These are phyloP conservation scores for Rheum nobile DNA, from an alignment of 148 eudicot species.

Conservation along the genomic window DNA sequence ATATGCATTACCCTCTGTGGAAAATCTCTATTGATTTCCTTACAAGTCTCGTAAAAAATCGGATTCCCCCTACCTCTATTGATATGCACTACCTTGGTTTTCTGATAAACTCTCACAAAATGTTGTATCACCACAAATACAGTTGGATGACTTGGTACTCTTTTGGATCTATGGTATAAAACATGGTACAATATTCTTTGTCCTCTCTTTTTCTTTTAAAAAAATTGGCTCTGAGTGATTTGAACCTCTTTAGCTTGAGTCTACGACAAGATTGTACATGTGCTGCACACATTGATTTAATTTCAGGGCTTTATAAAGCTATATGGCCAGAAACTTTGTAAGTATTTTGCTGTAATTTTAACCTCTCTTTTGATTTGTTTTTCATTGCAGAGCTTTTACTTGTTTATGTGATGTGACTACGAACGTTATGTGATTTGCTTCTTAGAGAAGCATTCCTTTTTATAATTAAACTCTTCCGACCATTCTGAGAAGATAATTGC, in stretches of 20 bases:
- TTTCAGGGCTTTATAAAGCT: conserved; percentile 47
- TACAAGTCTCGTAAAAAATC: not conserved
- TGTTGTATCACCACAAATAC: conserved; percentile 21
- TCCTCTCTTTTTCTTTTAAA: not conserved
- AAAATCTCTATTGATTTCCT: not conserved
- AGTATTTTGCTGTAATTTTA: conserved; percentile 18
- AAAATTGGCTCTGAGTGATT: conserved; percentile 1
- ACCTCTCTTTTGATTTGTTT: not conserved
- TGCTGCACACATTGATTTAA: conserved; percentile 66
- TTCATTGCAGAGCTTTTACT: not conserved
- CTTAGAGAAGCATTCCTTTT: not conserved
- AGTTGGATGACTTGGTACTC: conserved; percentile 30
- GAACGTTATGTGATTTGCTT: not conserved
- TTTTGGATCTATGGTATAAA: conserved; percentile 56
- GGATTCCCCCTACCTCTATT: too few species aligned
- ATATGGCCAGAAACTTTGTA: conserved; percentile 83
- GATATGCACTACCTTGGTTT: conserved; percentile 80
- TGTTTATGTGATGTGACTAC: not conserved
- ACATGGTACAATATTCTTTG: conserved; percentile 34
- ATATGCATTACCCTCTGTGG: not conserved
- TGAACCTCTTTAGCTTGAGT: conserved; percentile 12
- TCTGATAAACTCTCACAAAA: conserved; percentile 20
- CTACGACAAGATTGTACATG: conserved; percentile 19
- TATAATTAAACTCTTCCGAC: not conserved
- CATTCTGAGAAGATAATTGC: not conserved